A percentile compares a stretch with the other conserved stretches of the same genome.
These are phyloP conservation scores for Tylopilus felleus DNA, from an alignment of 768 basidiomycete species.

Conservation along the genomic window DNA sequence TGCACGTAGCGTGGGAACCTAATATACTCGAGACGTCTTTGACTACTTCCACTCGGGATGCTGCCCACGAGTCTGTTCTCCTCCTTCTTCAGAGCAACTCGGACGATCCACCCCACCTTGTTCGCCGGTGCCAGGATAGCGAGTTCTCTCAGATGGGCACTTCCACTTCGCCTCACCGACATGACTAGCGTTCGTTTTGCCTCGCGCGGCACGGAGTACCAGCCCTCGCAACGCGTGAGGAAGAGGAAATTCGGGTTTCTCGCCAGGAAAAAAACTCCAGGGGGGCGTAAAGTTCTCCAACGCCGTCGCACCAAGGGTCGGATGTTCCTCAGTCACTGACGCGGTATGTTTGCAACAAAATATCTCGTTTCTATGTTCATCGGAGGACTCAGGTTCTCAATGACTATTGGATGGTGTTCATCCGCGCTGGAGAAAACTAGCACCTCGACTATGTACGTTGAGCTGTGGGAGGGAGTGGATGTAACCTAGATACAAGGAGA, in stretches of 20 bases:
- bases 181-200: slow-evolving; percentile 45
- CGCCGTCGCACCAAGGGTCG: slow-evolving; percentile 75
- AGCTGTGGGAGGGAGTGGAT: not conserved
- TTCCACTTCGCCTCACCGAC: slow-evolving; percentile 18
- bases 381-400: not conserved
- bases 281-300: slow-evolving; percentile 69
- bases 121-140: slow-evolving; percentile 11
- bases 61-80: slow-evolving; percentile 16
- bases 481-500: not conserved
- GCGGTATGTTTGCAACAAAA: slow-evolving; percentile 9
- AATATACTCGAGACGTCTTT: no score
- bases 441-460: not conserved
- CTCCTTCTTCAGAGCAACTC: slow-evolving; percentile 21
- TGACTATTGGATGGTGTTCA: not conserved
- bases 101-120: slow-evolving; percentile 19
- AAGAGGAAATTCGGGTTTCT: slow-evolving; percentile 94
- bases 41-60: slow-evolving; percentile 7
- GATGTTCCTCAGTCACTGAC: slow-evolving; percentile 75
- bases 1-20: slow-evolving; percentile 18
- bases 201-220: slow-evolving; percentile 86
- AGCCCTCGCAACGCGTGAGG: slow-evolving; percentile 90
- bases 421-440: no score
- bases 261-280: slow-evolving; percentile 60
- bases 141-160: slow-evolving; percentile 20
- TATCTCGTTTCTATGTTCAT: not conserved